A percentile compares a stretch with the other conserved stretches of the same genome.
These are phyloP conservation scores for Tetradesmus lagerheimii DNA, from an alignment of 139 green algal species.

Conservation along the genomic window DNA sequence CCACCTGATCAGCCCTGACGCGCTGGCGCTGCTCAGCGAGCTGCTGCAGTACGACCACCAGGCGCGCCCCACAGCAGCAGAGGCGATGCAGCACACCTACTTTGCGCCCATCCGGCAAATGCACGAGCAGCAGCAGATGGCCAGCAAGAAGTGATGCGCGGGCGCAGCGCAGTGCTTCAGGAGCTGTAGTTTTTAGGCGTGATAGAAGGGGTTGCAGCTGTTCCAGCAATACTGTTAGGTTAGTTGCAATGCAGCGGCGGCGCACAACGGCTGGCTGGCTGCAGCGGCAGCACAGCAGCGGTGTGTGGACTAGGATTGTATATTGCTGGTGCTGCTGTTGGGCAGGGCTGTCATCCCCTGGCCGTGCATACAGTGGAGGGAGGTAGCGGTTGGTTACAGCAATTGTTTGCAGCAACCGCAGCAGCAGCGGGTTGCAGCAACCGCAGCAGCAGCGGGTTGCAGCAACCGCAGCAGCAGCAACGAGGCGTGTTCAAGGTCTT, in stretches of 20 bases:
- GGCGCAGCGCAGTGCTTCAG: neutral
- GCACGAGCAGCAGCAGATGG: slow-evolving; percentile 20
- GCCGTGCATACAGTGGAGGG: too few species aligned
- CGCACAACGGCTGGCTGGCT: neutral
- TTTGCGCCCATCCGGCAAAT: slow-evolving; percentile 85
- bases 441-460: too few species aligned
- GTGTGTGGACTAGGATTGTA: neutral
- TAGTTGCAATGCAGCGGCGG: neutral
- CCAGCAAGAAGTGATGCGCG: neutral
- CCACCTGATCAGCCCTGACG: slow-evolving; percentile 89
- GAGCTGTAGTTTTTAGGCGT: neutral
- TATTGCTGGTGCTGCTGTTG: neutral
- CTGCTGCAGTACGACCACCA: slow-evolving; percentile 92
- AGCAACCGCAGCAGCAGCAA: neutral
- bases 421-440: neutral
- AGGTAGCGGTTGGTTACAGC: too few species aligned
- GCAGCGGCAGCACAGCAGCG: slow-evolving; percentile 1
- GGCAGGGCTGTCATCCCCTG: neutral
- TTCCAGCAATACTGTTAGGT: neutral
- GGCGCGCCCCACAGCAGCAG: slow-evolving; percentile 90
- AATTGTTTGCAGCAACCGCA: too few species aligned
- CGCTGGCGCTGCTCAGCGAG: slow-evolving; percentile 93
- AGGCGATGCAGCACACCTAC: slow-evolving; percentile 97
- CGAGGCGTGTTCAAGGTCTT: neutral
- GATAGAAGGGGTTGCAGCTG: neutral